Percentiles rank a stretch among this genome's conserved stretches.
These are phyloP conservation scores for Mikania micrantha DNA, from an alignment of 129 eudicot genomes.

Conservation along the genomic window DNA sequence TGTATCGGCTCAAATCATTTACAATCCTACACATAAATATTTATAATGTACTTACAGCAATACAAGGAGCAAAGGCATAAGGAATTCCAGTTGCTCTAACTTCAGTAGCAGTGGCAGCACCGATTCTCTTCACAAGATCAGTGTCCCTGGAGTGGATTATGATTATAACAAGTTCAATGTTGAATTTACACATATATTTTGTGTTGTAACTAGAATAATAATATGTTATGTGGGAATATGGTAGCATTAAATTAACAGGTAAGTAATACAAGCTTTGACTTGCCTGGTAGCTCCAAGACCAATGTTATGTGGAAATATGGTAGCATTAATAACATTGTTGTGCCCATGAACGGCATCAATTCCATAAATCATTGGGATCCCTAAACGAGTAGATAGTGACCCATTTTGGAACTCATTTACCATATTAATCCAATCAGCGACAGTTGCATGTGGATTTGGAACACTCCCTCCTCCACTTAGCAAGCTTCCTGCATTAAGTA, in stretches of 20 bases:
- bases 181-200: too few relatives aligned
- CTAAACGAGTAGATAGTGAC: slow-evolving; percentile 68
- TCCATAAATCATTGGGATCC: slow-evolving; percentile 93
- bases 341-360: slow-evolving; percentile 94
- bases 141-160: slow-evolving; percentile 48
- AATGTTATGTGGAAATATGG: slow-evolving; percentile 83
- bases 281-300: slow-evolving; percentile 95
- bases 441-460: slow-evolving; percentile 66
- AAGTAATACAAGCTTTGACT: too few relatives aligned
- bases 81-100: slow-evolving; percentile 88
- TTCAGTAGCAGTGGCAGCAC: slow-evolving; percentile 86
- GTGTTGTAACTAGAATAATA: background rate
- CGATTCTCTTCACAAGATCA: slow-evolving; percentile 73
- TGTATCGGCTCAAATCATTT: too few relatives aligned
- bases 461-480: slow-evolving; percentile 93
- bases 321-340: slow-evolving; percentile 80
- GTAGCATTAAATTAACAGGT: slow-evolving; percentile 90
- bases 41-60: slow-evolving; percentile 55
- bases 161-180: slow-evolving; percentile 2
- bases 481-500: slow-evolving; percentile 55
- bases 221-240: slow-evolving; percentile 73
- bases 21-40: background rate
- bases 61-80: slow-evolving; percentile 89
- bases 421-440: slow-evolving; percentile 80
- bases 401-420: slow-evolving; percentile 73